Evolutionary conservation across 1,139 yeast species (phyloP).

Genomic region (Saccharomyces hybrid): DNA sequence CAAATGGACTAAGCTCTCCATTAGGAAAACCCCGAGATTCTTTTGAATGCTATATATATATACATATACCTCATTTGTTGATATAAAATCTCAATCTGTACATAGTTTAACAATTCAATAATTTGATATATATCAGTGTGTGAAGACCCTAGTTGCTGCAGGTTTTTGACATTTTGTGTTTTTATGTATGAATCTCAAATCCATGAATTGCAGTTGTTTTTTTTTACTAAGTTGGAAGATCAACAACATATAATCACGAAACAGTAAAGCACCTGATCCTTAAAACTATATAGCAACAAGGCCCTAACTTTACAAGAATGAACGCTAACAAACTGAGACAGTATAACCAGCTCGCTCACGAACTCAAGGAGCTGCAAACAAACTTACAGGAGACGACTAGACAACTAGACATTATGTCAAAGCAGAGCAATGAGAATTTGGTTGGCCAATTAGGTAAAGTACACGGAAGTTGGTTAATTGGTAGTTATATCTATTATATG

Average conservation of each 20-base stretch:
- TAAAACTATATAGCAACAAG: background rate
- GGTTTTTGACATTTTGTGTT: background rate
- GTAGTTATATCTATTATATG: conserved; percentile 27
- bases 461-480: conserved; percentile 30
- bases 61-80: background rate
- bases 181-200: background rate
- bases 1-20: conserved; percentile 80
- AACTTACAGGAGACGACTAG: conserved; percentile 23
- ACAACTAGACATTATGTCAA: conserved; percentile 27
- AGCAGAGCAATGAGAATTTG: conserved; percentile 26
- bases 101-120: background rate
- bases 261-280: background rate
- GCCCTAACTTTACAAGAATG: conserved; percentile 9
- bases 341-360: conserved; percentile 28
- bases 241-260: background rate
- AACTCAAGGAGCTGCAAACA: conserved; percentile 22
- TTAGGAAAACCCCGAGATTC: conserved; percentile 73
- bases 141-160: background rate
- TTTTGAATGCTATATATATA: conserved; percentile 37
- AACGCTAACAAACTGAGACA: conserved; percentile 27
- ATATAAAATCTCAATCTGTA: background rate
- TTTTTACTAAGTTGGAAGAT: background rate
- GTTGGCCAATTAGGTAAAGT: conserved; percentile 31
- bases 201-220: background rate
- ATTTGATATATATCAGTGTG: background rate